Evolutionary conservation across 2,329 filamentous ascomycete genomes (phyloP), one percentile per base, ranked within the genome.

Genomic region (Chrysosporium keratinophilum): DNA sequence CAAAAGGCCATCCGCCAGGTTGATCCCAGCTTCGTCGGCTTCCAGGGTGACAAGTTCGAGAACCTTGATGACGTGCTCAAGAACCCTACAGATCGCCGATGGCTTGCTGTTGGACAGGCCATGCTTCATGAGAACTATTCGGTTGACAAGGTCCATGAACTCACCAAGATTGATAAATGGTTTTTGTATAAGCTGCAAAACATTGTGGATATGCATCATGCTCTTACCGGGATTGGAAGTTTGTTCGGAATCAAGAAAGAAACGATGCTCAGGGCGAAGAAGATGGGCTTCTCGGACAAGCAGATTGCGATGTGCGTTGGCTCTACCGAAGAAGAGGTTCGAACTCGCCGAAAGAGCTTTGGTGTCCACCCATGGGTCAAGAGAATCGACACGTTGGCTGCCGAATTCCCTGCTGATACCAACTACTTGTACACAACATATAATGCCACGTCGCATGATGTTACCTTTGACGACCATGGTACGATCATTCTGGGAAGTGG

Each of bases 121-220:
- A 94, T 98, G 88, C 82, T 95, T 61, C 89, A 97, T 76, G 89
- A 96, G 74, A 85, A 86, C 71, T 98, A 98, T 77, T 82, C 87
- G 1, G 89, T 96, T 45, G 91, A 98, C 60, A 83, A 80, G 69
- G 79, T 98, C 14, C 89, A 97, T 68, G 88, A 96, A 5, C 76
- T 98, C 62, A 95, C 87, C 74, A 96, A 95, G 79, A 98, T 98
- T 65, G 93, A 97, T 76, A 95, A 95, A 74, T 97, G 93, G 93
- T 98, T 98, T 79, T 75, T 98, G 63, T 82, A 96, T 82, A 97
- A 98, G 80, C 82, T 98, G 50, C 84, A 95, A 75, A 97, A 97
- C 76, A 87, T 98, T 64, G 93, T 95, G 50, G 82, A 97, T 71
- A 90, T 86, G 75, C 88, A 86, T 56, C 82, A 82, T 61, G 87